Evolutionary conservation across 176 grass and related monocot genomes (phyloP), one percentile per base, ranked within the genome.

Genomic region (Musa itinerans): DNA sequence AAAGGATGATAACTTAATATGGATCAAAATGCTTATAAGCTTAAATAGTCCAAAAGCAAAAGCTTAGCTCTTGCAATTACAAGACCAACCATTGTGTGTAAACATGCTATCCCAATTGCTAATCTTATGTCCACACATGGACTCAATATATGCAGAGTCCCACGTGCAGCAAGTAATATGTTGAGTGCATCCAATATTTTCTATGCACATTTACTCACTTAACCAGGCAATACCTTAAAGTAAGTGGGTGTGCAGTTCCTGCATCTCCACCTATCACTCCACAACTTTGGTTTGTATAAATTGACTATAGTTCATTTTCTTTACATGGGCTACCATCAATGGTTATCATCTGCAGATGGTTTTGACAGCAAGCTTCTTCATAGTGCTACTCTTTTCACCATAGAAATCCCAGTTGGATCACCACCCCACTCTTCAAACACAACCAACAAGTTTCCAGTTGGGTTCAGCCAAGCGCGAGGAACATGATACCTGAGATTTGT

Each of bases 351-450:
- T 64, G 16, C 6, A 24, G 20, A 1, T 20, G 14, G 21, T 21
- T 64, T 21, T 64, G 22, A 10, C 20, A 6, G 34, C 34, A 43
- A 43, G 4, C 34, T 43, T 43, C 34, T 43, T 69, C 67, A 69
- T n/a, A 19, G 16, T 2, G 34, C 34, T 11, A 21, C 51, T 76
- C 74, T 61, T 51, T 76, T 76, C 16, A 76, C 57, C 57, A 76
- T 11, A 76, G 57, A 62, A 21, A 76, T 63, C 13, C 57, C 57
- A 52, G 9, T 76, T 63, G 74, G 74, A 11, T 76, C n/a, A n/a
- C 74, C 74, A 22, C 74, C 74, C 74, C 29, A 64, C 57, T 76
- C 74, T 63, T 76, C 74, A 51, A 76, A 57, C 74, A 76, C 74
- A 22, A 64, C 74, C 26, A 76, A 27, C 1, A 63, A n/a, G 54